Conservation (phyloP, 208 protist species). For the Endotrypanum monterogeii region DNA sequence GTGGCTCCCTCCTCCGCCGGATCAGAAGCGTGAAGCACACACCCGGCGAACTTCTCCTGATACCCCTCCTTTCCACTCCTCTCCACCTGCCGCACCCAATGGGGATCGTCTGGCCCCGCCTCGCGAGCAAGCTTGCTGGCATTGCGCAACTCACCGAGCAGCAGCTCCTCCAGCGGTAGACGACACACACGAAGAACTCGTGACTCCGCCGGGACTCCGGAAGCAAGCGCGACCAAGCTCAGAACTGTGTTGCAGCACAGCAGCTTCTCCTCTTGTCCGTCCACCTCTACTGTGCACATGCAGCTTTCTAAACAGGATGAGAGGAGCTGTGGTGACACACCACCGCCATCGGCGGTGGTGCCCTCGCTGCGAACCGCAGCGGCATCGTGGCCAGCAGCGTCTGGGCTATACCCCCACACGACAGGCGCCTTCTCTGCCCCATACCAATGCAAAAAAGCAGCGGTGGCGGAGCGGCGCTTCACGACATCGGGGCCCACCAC, state of each 20-base stretch:
- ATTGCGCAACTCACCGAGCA: constrained; percentile 59
- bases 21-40: constrained; percentile 15
- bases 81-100: constrained; percentile 49
- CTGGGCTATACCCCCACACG: constrained; percentile 22
- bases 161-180: constrained; percentile 58
- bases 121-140: constrained; percentile 52
- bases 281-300: constrained; percentile 14
- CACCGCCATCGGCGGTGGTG: neutral
- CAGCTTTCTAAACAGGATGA: constrained; percentile 16
- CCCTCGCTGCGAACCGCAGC: neutral
- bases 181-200: constrained; percentile 40
- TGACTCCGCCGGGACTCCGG: neutral
- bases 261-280: constrained; percentile 11
- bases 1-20: neutral
- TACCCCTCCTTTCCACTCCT: neutral
- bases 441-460: constrained; percentile 31
- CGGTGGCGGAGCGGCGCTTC: constrained; percentile 35
- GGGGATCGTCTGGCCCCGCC: constrained; percentile 31
- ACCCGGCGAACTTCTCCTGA: neutral
- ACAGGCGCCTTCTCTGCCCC: neutral
- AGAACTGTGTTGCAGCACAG: constrained; percentile 15
- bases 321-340: neutral
- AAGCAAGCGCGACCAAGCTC: constrained; percentile 1
- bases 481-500: constrained; percentile 23
- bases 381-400: constrained; percentile 16